Evolutionary conservation across 257 asterid species (phyloP), one percentile per base, ranked within the genome.

Genomic region (Voacanga thouarsii): DNA sequence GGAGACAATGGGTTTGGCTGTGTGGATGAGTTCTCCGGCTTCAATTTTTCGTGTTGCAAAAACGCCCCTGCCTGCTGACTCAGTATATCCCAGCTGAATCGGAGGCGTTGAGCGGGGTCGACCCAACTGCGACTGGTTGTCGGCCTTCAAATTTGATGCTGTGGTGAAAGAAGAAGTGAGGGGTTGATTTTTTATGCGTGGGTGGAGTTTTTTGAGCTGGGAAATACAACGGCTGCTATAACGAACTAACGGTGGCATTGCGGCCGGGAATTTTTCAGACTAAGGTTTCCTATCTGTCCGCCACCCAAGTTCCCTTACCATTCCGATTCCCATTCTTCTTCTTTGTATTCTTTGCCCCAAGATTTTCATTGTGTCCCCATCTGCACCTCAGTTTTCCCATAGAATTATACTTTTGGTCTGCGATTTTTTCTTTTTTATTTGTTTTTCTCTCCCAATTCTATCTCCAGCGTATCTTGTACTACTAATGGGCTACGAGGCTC

Each of bases 11-110:
- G 97, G 93, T 75, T 87, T 82, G 28, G 96, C 97, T 3, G 89
- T 81, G 85, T 92, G 97, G 82, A 94, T 91, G 82, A 90, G 85
- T 50, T 92, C 94, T 70, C 97, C 98, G 70, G 88, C 78, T 43
- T 74, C 87, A 80, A 94, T 84, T 75, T 78, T 80, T 77, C 91
- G 87, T 26, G 87, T 80, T n/a, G 97, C 96, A 75, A 94, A 89
- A 39, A 86, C 88, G 30, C 92, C 91, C 76, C 98, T 88, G 30
- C 98, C 98, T 2, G 88, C 86, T 30, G 84, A 71, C 53, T 85
- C 87, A 15, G 90, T 88, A 78, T 80, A 80, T 30, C 83, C 85
- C 28, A 92, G 89, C 37, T 73, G 80, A 53, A 92, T 78, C 30
- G 92, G 96, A 56, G 98, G 97, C 47, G 93, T 82, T 14, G 81